Evolutionary conservation across 768 basidiomycete species (phyloP), one percentile per base, ranked within the genome.

Genomic region (Mrakia blollopis): DNA sequence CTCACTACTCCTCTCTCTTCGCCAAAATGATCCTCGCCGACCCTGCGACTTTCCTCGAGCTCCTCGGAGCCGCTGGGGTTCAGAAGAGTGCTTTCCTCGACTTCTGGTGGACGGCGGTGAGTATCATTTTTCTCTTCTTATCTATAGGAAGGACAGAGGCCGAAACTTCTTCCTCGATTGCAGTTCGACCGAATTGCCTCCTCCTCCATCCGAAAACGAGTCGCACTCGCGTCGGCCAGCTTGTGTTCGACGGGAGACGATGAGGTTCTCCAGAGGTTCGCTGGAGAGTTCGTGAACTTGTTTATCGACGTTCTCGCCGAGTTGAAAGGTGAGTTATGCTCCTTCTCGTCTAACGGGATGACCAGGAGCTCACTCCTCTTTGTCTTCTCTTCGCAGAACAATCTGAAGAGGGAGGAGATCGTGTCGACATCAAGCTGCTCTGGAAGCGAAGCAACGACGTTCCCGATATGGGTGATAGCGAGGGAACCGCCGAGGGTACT

Each of bases 271-370:
- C 11, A 18, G 8, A 54, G 77, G 41, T 78, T 78, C 23, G 30
- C 65, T 35, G 77, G 77, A 37, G 77, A 78, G 63, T 68, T 78
- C 28, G 67, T 78, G 57, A 78, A 78, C 57, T 41, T 78, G 4
- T 78, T 74, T 35, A 37, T 78, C n/a, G 77, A 78, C 39, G 72
- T 74, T 3, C 73, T 78, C 5, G 77, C 67, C 10, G 77, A 78
- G 63, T 73, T 78, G 35, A 78, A 78, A 41, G 77, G 77, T 78
- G 18, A 16, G 73, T 41, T 8, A 16, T 9, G 18, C 32, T 16
- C 18, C 18, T 32, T 28, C 2, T 77, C 23, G 5, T 6, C 16
- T 39, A 52, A 39, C 39, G 18, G 16, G 11, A 2, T 44, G 14
- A 23, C 35, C 30, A 3, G 44, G 18, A 68, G n/a, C 62, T 32